Base-by-base conservation (phyloP, 371 early-diverging fungal genomes). In the Saksenaea oblongispora region DNA sequence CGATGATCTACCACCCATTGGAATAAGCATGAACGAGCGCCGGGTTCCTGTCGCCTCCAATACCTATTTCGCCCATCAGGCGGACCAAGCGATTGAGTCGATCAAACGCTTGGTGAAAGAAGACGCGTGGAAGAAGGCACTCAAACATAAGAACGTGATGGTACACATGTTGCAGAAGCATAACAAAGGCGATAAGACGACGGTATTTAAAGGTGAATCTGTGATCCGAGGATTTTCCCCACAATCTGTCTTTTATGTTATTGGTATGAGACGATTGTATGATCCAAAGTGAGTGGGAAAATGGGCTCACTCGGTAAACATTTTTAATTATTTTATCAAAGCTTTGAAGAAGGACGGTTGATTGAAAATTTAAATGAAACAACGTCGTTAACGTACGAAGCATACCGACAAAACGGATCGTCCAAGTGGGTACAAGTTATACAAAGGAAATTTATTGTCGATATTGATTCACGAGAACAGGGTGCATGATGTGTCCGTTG, bases 191-290 rank as follows among this genome's bases (percentile, higher is more conserved):
- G 83, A 84, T 13, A 86, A 86, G 58, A 67, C 79, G 1, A 84
- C 87, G 2, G 65, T 81, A 4, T 88, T 87, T 71, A 85, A 84
- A 69, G 87, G 89, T 26, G 87, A 87, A 63, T 74, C 76, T 28
- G 71, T 88, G 7, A 84, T 90, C 51, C 82, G 84, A 58, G 87
- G 87, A 0, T 87, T 86, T 56, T 71, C 84, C 13, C 89, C 90
- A 1, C 87, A 88, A 51, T 80, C 88, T 14, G 82, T 90, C 34
- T 88, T 89, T 63, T 83, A 87, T 22, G 83, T 88, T 13, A 84
- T 90, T 59, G 87, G 86, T n/a, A 86, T 85, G 71, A 72, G 90
- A 34, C 86, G 85, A 56, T 63, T 88, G 15, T 88, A 87, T 87
- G 88, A 88, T 72, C 67, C 70, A 36, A 63, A 76, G 82, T 82